Conservation (phyloP, 164 flowering plant genomes). For the Stephania cephalantha region DNA sequence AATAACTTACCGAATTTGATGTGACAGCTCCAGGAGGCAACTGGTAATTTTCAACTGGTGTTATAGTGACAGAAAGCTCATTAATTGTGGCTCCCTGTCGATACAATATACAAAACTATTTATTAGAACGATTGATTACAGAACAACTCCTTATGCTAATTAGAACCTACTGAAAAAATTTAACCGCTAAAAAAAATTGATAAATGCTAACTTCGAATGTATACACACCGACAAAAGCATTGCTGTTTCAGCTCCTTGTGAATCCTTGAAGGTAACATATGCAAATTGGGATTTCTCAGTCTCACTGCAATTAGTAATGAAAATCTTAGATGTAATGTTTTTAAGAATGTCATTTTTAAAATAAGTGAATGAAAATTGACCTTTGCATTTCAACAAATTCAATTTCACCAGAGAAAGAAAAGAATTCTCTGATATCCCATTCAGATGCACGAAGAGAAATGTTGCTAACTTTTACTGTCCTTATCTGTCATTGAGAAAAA, state of each 20-base stretch:
- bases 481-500: constrained; percentile 31
- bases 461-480: constrained; percentile 63
- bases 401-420: constrained; percentile 74
- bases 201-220: neutral
- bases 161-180: neutral
- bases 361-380: constrained; percentile 21
- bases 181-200: neutral
- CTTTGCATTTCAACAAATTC: constrained; percentile 59
- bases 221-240: constrained; percentile 46
- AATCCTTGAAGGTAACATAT: constrained; percentile 72
- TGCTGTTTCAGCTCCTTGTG: constrained; percentile 82
- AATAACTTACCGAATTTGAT: constrained; percentile 26
- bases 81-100: constrained; percentile 66
- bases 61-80: constrained; percentile 46
- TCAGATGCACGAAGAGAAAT: constrained; percentile 45
- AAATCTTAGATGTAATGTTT: neutral
- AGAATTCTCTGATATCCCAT: constrained; percentile 56
- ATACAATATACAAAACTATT: constrained; percentile 6
- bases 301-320: constrained; percentile 35
- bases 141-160: neutral
- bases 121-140: neutral
- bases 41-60: constrained; percentile 48
- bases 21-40: constrained; percentile 55
- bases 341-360: neutral
- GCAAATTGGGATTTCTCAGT: constrained; percentile 47